Evolutionary conservation across 257 asterid genomes (phyloP).

Genomic region (Paulownia fortunei): DNA sequence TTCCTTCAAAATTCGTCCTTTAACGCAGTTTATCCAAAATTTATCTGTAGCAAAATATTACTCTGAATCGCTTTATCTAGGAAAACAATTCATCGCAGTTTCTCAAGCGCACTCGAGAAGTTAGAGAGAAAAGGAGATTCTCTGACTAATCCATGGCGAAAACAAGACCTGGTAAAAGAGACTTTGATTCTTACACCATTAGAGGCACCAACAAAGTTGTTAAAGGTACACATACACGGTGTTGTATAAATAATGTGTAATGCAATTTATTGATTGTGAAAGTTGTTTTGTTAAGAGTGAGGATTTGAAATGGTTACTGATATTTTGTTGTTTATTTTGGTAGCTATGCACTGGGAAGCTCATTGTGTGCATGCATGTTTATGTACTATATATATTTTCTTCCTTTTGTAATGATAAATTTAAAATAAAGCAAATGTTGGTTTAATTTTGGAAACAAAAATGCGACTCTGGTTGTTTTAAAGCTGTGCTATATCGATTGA

Average conservation of each 20-base stretch:
- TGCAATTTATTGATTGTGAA: not conserved
- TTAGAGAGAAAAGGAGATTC: slow-evolving; percentile 17
- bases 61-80: not conserved
- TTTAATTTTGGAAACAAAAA: not conserved
- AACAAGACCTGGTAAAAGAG: slow-evolving; percentile 55
- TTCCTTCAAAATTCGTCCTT: slow-evolving; percentile 1
- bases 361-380: slow-evolving; percentile 33
- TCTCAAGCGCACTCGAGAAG: not conserved
- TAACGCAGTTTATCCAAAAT: not conserved
- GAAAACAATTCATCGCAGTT: not conserved
- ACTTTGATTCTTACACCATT: slow-evolving; percentile 56
- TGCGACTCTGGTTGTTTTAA: not conserved
- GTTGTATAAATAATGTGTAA: not conserved
- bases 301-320: not conserved
- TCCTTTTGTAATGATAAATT: not conserved
- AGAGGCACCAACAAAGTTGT: slow-evolving; percentile 59
- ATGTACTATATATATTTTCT: not conserved
- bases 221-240: slow-evolving; percentile 42
- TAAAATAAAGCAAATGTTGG: slow-evolving; percentile 8
- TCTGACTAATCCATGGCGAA: slow-evolving; percentile 48
- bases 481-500: not conserved
- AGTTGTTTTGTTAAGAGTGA: slow-evolving; percentile 13
- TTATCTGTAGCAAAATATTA: not conserved
- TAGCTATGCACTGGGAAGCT: slow-evolving; percentile 19
- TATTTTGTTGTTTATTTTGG: slow-evolving; percentile 15